phyloP scores from a whole-genome alignment of 495 filamentous ascomycete species.

The Daldinia loculata region DNA sequence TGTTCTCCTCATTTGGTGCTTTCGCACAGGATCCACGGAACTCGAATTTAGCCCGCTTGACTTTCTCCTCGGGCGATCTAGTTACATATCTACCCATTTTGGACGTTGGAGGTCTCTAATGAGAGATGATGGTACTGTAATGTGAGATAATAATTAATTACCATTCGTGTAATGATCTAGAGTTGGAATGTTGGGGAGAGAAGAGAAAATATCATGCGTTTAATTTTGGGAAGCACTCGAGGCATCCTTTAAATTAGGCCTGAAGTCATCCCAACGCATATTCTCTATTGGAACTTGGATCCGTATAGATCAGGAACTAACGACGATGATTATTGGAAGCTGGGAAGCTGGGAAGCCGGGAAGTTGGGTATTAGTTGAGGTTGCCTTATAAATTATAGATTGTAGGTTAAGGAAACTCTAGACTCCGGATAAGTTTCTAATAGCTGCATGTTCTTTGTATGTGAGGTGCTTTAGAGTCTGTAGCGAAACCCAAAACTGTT shows the following conservation, averaged over 20 bases:
- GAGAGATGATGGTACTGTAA: not conserved
- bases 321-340: not conserved
- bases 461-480: conserved; percentile 42
- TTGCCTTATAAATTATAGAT: not conserved
- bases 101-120: not conserved
- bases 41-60: not conserved
- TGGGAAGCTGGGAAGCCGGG: not conserved
- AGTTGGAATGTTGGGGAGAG: not conserved
- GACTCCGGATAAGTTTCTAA: not conserved
- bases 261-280: not conserved
- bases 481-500: conserved; percentile 63
- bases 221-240: not conserved
- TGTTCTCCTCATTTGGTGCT: conserved; percentile 1
- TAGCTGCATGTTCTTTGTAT: not conserved
- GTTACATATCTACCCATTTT: not conserved
- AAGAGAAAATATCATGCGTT: not conserved
- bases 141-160: not conserved
- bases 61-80: not conserved
- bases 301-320: not conserved
- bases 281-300: not conserved
- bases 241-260: not conserved
- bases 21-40: not conserved
- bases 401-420: not conserved
- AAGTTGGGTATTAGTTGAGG: not conserved
- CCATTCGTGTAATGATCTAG: not conserved